Base-by-base conservation (phyloP, 139 green algal genomes). In the Desmodesmus armatus region DNA sequence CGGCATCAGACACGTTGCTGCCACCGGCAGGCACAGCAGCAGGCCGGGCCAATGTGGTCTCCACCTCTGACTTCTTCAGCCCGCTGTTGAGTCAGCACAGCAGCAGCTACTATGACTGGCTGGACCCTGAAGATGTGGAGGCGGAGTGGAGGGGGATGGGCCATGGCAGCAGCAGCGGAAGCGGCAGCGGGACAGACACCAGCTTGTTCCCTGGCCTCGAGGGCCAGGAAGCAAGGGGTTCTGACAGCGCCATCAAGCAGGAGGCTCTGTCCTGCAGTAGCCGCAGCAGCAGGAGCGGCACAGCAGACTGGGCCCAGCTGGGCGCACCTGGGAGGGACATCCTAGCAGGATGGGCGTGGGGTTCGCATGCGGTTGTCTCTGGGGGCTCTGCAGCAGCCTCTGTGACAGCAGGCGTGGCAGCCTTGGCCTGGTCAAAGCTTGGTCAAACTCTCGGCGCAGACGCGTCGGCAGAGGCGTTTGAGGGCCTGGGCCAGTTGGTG, bases 371-470 rank as follows among this genome's bases (percentile, higher is more conserved):
- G 35, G 76, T 43, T 21, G 76, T 82, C 9, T 73, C 76, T 72
- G 76, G 76, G 7, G 39, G 76, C 55, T 82, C 76, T 19, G 55
- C 76, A 29, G 76, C 76, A 72, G 76, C 76, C 37, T 53, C 76
- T 41, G 37, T 82, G 43, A 55, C 76, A 44, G 76, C 76, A 37
- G 76, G 76, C 40, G 76, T 55, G 31, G 76, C 76, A 51, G 76
- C 76, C 19, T 37, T 82, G 40, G 72, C 37, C 11, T 82, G 76
- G 76, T 82, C 76, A 43, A 40, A 39, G 25, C 62, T 82, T 27
- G 76, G 76, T 17, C 37, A 44, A 37, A 40, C 4, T 33, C 25
- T 82, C 25, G 76, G 76, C 41, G 53, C 37, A n/a, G 55, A 71
- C 15, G 76, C 76, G 5, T 67, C 41, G 5, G 37, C 76, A 47